Evolutionary conservation across 108 stramenopile genomes (phyloP).

Genomic region (Thalassiosira profunda): DNA sequence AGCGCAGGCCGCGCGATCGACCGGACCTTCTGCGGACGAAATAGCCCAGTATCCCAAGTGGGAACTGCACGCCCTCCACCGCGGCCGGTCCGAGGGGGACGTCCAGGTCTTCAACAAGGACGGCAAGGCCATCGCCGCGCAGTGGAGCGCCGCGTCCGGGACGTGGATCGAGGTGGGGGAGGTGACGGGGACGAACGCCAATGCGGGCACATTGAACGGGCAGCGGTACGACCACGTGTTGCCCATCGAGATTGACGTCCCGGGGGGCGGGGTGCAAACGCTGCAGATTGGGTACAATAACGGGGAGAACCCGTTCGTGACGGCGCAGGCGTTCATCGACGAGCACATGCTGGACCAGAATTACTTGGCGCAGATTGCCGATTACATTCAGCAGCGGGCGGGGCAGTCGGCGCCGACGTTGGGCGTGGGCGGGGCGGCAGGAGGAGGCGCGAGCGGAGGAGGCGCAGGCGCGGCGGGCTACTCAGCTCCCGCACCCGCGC

Average conservation of each 20-base stretch:
- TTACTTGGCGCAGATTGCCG: conserved; percentile 90
- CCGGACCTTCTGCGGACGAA: conserved; percentile 83
- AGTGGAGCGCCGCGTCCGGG: conserved; percentile 81
- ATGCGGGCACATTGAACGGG: conserved; percentile 86
- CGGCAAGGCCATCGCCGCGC: conserved; percentile 92
- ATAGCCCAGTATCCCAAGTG: conserved; percentile 90
- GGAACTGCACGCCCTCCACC: conserved; percentile 71
- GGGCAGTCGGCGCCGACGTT: conserved; percentile 68
- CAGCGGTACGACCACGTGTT: conserved; percentile 92
- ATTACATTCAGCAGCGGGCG: conserved; percentile 88
- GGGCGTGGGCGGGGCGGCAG: conserved; percentile 43
- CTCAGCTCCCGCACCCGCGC: conserved; percentile 3
- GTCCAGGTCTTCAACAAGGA: conserved; percentile 93
- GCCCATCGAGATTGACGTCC: conserved; percentile 94
- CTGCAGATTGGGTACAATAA: conserved; percentile 96
- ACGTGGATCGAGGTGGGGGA: conserved; percentile 98
- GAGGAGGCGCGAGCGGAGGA: conserved; percentile 18
- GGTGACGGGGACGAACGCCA: conserved; percentile 87
- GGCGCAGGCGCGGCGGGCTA: conserved; percentile 1
- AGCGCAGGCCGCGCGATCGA: conserved; percentile 47
- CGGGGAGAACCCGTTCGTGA: conserved; percentile 97
- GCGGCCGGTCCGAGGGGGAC: conserved; percentile 88
- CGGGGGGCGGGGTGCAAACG: conserved; percentile 84
- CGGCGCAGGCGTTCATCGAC: conserved; percentile 97
- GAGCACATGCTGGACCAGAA: conserved; percentile 89